Evolutionary conservation across 1,284 basidiomycete genomes (phyloP), one percentile per base, ranked within the genome.

Genomic region (Kalmanozyma brasiliensis): DNA sequence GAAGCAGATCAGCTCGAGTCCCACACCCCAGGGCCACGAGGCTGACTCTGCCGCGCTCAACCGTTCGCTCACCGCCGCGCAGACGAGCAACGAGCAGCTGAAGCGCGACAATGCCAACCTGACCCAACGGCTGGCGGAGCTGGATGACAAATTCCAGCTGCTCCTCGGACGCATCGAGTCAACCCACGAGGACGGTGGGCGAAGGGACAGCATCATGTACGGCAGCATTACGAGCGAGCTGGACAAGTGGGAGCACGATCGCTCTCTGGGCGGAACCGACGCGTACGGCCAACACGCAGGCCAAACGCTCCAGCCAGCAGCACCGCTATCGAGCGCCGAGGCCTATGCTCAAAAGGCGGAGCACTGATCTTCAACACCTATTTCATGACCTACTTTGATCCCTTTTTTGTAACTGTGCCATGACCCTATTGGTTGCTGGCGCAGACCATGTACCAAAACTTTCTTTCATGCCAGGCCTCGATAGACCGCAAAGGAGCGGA

Each of bases 231-330:
- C 76, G 6, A 74, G 68, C 4, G 76, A 77, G 56, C 63, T 77
- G n/a, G 76, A 77, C 59, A 73, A 73, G 62, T 77, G 76, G 76
- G 76, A 77, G 58, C 53, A 57, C 16, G 69, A 63, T 41, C 51
- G 60, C 6, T 47, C 55, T 22, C 44, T 60, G 5, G 57, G 52
- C 29, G 63, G 55, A n/a, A 20, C 19, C 20, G 64, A 61, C 22
- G 53, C 43, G 16, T 60, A 55, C 16, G 48, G 46, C 2, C 38
- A 29, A 13, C 34, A 36, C 14, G 20, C 24, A 13, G 26, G 26
- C n/a, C 16, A n/a, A n/a, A n/a, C n/a, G n/a, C 24, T 13, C 47
- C 40, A 4, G 55, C 49, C 14, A 41, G 40, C 8, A n/a, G 26
- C 44, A 19, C 63, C 57, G 35, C 48, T 52, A 38, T 66, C 63